Conservation (phyloP, 176 grass and related monocot species). For the Pontederia paniculata region DNA sequence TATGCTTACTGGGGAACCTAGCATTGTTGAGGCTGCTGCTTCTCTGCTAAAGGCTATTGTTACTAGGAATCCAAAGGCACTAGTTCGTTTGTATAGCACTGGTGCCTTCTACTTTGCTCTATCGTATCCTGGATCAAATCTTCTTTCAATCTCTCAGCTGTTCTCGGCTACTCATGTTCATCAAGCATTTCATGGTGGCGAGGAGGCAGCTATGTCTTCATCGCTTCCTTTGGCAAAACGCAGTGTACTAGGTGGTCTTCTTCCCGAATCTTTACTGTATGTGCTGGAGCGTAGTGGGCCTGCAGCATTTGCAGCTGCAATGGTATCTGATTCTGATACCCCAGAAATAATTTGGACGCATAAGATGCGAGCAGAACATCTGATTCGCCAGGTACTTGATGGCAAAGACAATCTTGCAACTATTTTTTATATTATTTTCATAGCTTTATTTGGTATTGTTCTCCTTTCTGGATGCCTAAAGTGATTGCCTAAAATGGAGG, state of each 20-base stretch:
- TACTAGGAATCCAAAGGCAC: constrained; percentile 94
- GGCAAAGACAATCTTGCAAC: not conserved
- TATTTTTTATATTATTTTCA: not conserved
- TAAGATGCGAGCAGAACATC: constrained; percentile 97
- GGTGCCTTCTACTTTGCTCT: constrained; percentile 94
- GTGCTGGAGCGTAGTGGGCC: constrained; percentile 87
- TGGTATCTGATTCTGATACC: constrained; percentile 98
- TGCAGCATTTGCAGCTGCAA: constrained; percentile 71
- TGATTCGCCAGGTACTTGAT: constrained; percentile 70
- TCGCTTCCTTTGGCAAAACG: constrained; percentile 89
- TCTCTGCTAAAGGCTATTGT: constrained; percentile 90
- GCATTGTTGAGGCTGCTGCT: constrained; percentile 84
- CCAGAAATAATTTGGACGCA: constrained; percentile 99
- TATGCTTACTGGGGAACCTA: constrained; percentile 92
- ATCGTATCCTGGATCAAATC: constrained; percentile 89
- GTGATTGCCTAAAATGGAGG: not conserved
- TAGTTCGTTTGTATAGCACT: constrained; percentile 89
- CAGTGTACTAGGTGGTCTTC: constrained; percentile 82
- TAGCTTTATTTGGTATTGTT: not conserved
- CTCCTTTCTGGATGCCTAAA: not conserved
- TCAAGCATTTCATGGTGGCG: constrained; percentile 98
- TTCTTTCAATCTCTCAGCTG: constrained; percentile 76
- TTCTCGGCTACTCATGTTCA: constrained; percentile 85
- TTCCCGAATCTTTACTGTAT: constrained; percentile 93
- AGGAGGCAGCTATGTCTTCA: constrained; percentile 93